Evolutionary conservation across 768 basidiomycete species (phyloP), one percentile per base, ranked within the genome.

Genomic region (Mrakia hoshinonis): DNA sequence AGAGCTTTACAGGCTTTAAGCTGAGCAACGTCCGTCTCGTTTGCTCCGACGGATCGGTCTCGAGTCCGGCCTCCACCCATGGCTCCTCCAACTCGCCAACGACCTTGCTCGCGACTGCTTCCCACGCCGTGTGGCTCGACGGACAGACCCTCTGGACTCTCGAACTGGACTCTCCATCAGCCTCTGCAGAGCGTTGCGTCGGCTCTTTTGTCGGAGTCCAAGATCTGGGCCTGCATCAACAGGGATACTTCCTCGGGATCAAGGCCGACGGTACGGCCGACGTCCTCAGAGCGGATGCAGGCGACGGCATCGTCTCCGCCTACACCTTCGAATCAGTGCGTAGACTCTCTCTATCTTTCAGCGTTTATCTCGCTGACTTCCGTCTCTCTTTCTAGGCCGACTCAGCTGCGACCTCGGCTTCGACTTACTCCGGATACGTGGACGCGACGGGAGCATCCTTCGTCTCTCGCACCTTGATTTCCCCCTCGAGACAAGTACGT

Each of bases 391-490:
- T n/a, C 74, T 84, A 12, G 63, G n/a, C 82, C 11, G 86, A 79
- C 84, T 83, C 83, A 83, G 77, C 80, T 20, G 87, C 26, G 4
- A 1, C n/a, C 12, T 68, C 67, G 2, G 12, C 34, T 13, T 84
- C 87, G 0, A 77, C 85, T 0, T 92, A 85, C 75, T 79, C 85
- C 6, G 88, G 89, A 34, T 85, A 82, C 6, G 54, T 85, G 4
- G 83, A 85, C 74, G 80, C 79, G 26, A 77, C 82, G 15, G 86
- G 85, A 3, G 77, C 80, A 4, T 81, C 85, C 0, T 85, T 85
- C 74, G 79, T 92, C 54, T 83, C 83, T 12, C 84, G 89, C 22
- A 79, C 89, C 0, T 87, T 83, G 76, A 91, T 89, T 89, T 87
- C 87, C 1, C 82, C 85, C 73, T 73, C 74, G 5, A 75, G 83